phyloP scores from a whole-genome alignment of 192 early-diverging fungal species.

The Entomortierella lignicola region DNA sequence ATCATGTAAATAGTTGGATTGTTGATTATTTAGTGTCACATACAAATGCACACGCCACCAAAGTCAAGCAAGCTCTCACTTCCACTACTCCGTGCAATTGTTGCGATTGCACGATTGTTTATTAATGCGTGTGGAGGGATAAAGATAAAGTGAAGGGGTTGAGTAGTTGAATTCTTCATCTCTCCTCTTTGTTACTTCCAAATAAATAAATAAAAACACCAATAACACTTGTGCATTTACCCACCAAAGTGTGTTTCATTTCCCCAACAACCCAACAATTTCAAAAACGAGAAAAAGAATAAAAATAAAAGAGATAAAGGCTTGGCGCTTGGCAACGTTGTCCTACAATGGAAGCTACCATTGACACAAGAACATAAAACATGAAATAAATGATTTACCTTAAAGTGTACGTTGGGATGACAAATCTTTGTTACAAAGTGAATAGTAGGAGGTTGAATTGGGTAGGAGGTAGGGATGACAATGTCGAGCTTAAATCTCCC shows the following conservation, averaged over 20 bases:
- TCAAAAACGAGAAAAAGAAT: not conserved
- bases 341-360: not conserved
- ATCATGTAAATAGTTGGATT: too few species aligned
- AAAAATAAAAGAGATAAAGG: not conserved
- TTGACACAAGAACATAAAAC: not conserved
- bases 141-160: too few species aligned
- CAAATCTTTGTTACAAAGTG: constrained; percentile 82
- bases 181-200: too few species aligned
- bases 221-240: not conserved
- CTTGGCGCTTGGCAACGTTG: not conserved
- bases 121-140: too few species aligned
- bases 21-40: too few species aligned
- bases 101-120: too few species aligned
- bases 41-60: too few species aligned
- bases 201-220: not conserved
- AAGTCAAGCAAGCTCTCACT: too few species aligned
- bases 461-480: constrained; percentile 76
- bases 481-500: constrained; percentile 79
- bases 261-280: constrained; percentile 4
- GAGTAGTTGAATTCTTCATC: too few species aligned
- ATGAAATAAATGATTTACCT: constrained; percentile 60
- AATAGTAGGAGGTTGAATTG: constrained; percentile 81
- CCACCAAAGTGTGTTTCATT: not conserved
- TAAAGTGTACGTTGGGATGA: constrained; percentile 96
- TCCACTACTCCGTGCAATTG: too few species aligned